Evolutionary conservation across 2,329 filamentous ascomycete genomes (phyloP).

Genomic region (Alternaria solani): DNA sequence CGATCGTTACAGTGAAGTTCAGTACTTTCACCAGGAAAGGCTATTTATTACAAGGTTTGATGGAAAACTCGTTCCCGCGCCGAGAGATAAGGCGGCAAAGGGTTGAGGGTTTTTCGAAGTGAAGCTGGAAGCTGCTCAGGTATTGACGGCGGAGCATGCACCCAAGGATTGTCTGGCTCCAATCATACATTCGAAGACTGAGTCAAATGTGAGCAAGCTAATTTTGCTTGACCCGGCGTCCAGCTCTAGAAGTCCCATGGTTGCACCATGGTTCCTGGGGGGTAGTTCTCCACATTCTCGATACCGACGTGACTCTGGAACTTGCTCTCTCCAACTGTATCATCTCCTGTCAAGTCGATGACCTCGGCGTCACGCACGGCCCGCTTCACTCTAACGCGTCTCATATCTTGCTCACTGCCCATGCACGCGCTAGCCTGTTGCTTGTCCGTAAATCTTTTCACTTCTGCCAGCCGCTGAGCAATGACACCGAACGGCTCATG

Average conservation of each 20-base stretch:
- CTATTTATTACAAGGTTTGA: not conserved
- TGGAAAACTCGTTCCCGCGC: no score
- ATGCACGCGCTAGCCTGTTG: not conserved
- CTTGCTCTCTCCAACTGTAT: not conserved
- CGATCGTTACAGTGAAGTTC: not conserved
- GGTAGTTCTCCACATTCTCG: not conserved
- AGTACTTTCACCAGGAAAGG: not conserved
- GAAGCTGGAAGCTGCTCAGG: not conserved
- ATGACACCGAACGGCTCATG: constrained; percentile 12
- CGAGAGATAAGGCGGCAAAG: not conserved
- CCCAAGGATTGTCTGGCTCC: not conserved
- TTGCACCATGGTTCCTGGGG: not conserved
- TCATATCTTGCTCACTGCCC: not conserved
- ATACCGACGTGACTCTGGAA: not conserved
- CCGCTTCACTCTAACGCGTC: constrained; percentile 5
- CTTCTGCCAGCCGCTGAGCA: constrained; percentile 6
- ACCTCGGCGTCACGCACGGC: constrained; percentile 3
- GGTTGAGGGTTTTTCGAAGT: not conserved
- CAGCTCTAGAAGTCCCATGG: not conserved
- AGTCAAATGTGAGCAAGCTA: not conserved
- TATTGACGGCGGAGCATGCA: not conserved
- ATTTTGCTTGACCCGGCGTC: not conserved
- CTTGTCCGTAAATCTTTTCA: not conserved
- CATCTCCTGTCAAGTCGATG: constrained; percentile 10
- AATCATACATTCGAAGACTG: not conserved